Base-by-base conservation (phyloP, 2,329 filamentous ascomycete genomes). In the Stachybotrys chlorohalonatus region DNA sequence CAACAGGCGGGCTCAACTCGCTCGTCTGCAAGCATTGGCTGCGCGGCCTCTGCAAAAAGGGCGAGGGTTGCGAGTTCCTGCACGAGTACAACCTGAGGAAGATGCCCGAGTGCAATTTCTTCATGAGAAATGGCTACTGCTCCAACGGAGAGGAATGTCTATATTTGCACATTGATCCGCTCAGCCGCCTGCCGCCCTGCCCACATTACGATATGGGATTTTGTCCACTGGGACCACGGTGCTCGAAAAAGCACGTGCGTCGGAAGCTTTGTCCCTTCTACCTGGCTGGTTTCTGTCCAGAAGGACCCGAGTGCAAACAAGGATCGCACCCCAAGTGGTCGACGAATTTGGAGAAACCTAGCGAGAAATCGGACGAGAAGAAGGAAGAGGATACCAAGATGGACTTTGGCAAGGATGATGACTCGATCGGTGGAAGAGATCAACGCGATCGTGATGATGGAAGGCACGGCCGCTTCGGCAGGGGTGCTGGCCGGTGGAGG, bases 21-120 rank as follows among this genome's bases (percentile, higher is more conserved):
- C 84, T 97, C 15, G 93, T 99, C 57, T 99, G 94, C 84, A 99
- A 99, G 76, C 94, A 97, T 79, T 97, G 94, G 86, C 85, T 97
- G 66, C 89, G 95, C 60, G 93, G 92, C 0, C 83, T 99, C 17
- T 99, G 94, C 79, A 99, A 99, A 70, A 97, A 97, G 74, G 94
- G 93, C 64, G 87, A 96, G 67, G 84, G 85, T 62, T 99, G 94
- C 84, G 94, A 99, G 76, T 99, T 97, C 66, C 79, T 97, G 51
- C 94, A 99, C 79, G 94, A 97, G 74, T 99, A 96, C 78, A 97
- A 99, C 74, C 82, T 99, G 62, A 86, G 94, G 59, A 92, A 94
- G 72, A 97, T 97, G 90, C 92, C 94, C 59, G 94, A 97, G 75
- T 99, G 94, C 75, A 95, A 95, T 67, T 95, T 96, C 73, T 97